Evolutionary conservation across 1,284 basidiomycete species (phyloP).

Genomic region (Phellinidium pouzarii): DNA sequence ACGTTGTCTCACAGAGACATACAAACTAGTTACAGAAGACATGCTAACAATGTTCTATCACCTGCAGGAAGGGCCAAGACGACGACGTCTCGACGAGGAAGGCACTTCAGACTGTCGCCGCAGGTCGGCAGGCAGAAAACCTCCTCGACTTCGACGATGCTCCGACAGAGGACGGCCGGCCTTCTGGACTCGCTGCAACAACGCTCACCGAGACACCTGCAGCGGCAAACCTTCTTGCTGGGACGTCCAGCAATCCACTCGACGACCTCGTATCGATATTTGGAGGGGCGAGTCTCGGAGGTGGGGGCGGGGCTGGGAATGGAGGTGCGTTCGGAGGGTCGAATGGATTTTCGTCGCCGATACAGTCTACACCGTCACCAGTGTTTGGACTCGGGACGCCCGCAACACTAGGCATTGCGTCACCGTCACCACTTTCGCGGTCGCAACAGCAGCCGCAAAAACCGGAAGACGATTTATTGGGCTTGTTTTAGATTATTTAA

Average conservation of each 20-base stretch:
- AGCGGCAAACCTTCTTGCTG: constrained; percentile 60
- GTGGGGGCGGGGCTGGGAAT: constrained; percentile 22
- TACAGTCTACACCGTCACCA: constrained; percentile 23
- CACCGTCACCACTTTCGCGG: constrained; percentile 9
- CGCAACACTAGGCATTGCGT: constrained; percentile 7
- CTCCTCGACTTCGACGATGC: constrained; percentile 89
- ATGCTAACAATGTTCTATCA: constrained; percentile 2
- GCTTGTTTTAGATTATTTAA: constrained; percentile 33
- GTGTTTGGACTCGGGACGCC: constrained; percentile 16
- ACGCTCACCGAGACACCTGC: constrained; percentile 63
- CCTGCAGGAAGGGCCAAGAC: constrained; percentile 37
- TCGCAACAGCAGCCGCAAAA: constrained; percentile 24
- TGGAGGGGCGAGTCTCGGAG: constrained; percentile 42
- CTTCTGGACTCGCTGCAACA: constrained; percentile 70
- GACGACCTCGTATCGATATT: constrained; percentile 90
- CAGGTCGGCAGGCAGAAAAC: constrained; percentile 90
- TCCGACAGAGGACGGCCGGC: constrained; percentile 51
- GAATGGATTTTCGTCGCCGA: constrained; percentile 24
- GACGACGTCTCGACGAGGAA: constrained; percentile 72
- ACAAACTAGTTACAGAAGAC: background rate
- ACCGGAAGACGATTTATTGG: constrained; percentile 43
- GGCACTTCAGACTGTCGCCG: constrained; percentile 82
- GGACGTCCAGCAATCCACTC: constrained; percentile 78
- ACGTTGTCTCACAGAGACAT: background rate
- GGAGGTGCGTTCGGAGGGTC: constrained; percentile 14